These are phyloP conservation scores for Heracleum sosnowskyi DNA, from an alignment of 129 eudicot species.

Conservation along the genomic window DNA sequence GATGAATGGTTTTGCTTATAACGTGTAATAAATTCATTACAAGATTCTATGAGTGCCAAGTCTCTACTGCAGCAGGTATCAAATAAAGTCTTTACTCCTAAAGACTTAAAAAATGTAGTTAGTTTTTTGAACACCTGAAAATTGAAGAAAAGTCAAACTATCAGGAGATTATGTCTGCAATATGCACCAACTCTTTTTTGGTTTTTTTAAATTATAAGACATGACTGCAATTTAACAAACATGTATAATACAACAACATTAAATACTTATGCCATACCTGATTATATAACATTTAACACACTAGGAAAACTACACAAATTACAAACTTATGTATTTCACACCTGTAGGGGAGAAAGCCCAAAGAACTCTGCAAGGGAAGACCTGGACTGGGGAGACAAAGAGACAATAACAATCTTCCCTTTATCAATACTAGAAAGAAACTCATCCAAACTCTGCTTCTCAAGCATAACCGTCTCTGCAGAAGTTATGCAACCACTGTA, in stretches of 20 bases:
- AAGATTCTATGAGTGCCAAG: conserved; percentile 76
- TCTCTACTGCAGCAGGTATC: conserved; percentile 96
- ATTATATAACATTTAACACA: neutral
- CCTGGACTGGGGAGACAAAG: conserved; percentile 92
- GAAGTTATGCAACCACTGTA: conserved; percentile 98
- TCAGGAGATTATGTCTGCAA: neutral
- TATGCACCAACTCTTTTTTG: neutral
- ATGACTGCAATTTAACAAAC: neutral
- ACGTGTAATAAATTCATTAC: conserved; percentile 77
- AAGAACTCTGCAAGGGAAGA: conserved; percentile 87
- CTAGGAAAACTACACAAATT: neutral
- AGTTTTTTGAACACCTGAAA: conserved; percentile 78
- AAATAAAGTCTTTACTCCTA: conserved; percentile 77
- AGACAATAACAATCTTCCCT: conserved; percentile 72
- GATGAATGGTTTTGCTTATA: conserved; percentile 50
- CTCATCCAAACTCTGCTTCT: conserved; percentile 94
- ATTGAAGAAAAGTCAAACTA: neutral
- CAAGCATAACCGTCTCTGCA: conserved; percentile 97
- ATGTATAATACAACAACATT: neutral
- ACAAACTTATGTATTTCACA: conserved; percentile 1
- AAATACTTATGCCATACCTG: neutral
- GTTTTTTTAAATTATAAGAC: neutral
- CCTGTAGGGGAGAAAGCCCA: conserved; percentile 77
- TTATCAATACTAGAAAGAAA: conserved; percentile 60
- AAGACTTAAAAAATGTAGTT: conserved; percentile 79